Conservation (phyloP, 352 stramenopile genomes). For the Phytophthora hibernalis region DNA sequence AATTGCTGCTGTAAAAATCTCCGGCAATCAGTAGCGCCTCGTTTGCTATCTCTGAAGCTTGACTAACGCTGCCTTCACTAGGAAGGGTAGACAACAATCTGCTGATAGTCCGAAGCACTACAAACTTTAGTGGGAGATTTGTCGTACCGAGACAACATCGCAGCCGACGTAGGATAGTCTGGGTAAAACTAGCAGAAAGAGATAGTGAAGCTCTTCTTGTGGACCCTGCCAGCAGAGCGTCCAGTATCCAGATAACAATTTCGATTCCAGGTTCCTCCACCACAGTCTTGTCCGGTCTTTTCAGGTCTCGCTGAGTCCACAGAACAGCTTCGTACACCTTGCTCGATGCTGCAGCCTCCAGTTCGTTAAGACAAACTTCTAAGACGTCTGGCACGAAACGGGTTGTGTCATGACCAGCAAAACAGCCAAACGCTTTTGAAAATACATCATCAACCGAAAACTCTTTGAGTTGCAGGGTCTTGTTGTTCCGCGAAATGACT, state of each 20-base stretch:
- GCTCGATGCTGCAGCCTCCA: constrained; percentile 61
- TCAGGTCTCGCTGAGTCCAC: constrained; percentile 82
- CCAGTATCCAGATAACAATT: constrained; percentile 70
- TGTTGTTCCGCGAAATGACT: constrained; percentile 10
- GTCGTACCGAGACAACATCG: constrained; percentile 44
- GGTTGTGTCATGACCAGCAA: constrained; percentile 10
- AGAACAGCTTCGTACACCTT: constrained; percentile 67
- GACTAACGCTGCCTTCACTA: background rate
- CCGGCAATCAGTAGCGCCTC: constrained; percentile 24
- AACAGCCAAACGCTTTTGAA: constrained; percentile 21
- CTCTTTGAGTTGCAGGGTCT: constrained; percentile 6
- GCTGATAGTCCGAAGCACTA: constrained; percentile 60
- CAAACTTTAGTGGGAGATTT: constrained; percentile 75
- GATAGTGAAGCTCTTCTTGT: background rate
- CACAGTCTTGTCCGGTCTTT: constrained; percentile 52
- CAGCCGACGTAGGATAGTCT: constrained; percentile 28
- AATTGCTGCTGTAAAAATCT: constrained; percentile 59
- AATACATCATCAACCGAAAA: constrained; percentile 24
- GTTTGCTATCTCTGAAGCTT: background rate
- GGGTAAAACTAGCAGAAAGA: constrained; percentile 5
- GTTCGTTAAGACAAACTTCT: constrained; percentile 62
- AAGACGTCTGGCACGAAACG: constrained; percentile 38
- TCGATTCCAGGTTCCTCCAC: constrained; percentile 80
- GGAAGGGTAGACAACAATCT: constrained; percentile 36
- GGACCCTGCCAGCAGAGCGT: constrained; percentile 42